A percentile compares a stretch with the other conserved stretches of the same genome.
phyloP scores from a whole-genome alignment of 306 rosid species.

The Vigna unguiculata region DNA sequence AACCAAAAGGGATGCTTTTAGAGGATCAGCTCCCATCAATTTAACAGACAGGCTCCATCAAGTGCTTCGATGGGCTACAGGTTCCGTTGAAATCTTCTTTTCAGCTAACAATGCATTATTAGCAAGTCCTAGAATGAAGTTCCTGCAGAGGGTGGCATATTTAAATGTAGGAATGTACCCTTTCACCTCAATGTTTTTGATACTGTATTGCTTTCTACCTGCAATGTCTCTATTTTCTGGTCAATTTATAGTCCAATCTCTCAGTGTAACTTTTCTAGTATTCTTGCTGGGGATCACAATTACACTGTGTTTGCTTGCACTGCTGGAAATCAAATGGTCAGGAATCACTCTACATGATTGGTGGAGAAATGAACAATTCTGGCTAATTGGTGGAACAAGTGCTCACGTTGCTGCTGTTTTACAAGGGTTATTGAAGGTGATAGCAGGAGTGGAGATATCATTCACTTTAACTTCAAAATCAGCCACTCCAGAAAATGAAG shows the following conservation, averaged over 20 bases:
- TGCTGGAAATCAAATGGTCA: slow-evolving; percentile 88
- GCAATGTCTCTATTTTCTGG: slow-evolving; percentile 83
- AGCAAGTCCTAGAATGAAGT: slow-evolving; percentile 81
- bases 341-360: slow-evolving; percentile 83
- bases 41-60: slow-evolving; percentile 86
- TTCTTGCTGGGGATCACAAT: slow-evolving; percentile 76
- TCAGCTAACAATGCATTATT: slow-evolving; percentile 78
- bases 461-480: slow-evolving; percentile 86
- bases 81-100: slow-evolving; percentile 87
- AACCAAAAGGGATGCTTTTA: slow-evolving; percentile 80
- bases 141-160: slow-evolving; percentile 86
- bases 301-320: slow-evolving; percentile 77
- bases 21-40: slow-evolving; percentile 89
- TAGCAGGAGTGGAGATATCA: slow-evolving; percentile 88
- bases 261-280: slow-evolving; percentile 66
- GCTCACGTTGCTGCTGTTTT: slow-evolving; percentile 88
- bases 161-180: slow-evolving; percentile 94
- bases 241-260: slow-evolving; percentile 78
- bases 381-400: slow-evolving; percentile 91
- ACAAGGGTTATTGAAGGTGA: slow-evolving; percentile 82
- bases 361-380: slow-evolving; percentile 94
- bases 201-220: slow-evolving; percentile 82
- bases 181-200: slow-evolving; percentile 81
- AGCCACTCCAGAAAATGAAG: slow-evolving; percentile 77
- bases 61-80: slow-evolving; percentile 91